These are phyloP conservation scores for Mollisia scopiformis DNA, from an alignment of 2,329 filamentous ascomycete species.

Conservation along the genomic window DNA sequence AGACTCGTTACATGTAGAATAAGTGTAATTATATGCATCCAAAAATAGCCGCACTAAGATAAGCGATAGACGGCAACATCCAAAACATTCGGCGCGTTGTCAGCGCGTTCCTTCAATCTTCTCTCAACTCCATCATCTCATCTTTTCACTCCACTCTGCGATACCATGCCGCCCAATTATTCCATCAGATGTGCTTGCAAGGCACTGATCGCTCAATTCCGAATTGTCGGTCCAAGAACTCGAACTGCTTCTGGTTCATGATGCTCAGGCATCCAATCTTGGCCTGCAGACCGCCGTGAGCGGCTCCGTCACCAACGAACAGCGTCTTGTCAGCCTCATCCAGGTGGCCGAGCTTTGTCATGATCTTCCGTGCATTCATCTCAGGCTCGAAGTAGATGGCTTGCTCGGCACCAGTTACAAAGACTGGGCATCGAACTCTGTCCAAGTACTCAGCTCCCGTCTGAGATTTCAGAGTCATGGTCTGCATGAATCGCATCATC, in stretches of 20 bases:
- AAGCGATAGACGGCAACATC: neutral
- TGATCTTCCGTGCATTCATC: constrained; percentile 20
- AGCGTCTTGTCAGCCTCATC: constrained; percentile 25
- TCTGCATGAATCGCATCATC: constrained; percentile 23
- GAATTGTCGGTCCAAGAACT: constrained; percentile 18
- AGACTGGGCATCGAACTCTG: constrained; percentile 26
- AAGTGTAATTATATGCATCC: neutral
- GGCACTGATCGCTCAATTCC: constrained; percentile 13
- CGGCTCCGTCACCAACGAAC: constrained; percentile 27
- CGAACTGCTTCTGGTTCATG: constrained; percentile 14
- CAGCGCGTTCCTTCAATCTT: neutral
- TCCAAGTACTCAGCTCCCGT: constrained; percentile 22
- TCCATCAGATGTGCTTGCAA: constrained; percentile 15
- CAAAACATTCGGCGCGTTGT: neutral
- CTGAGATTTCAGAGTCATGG: constrained; percentile 12
- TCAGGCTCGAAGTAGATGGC: constrained; percentile 23
- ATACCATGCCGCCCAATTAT: neutral
- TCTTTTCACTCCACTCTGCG: neutral
- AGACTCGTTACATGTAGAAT: neutral
- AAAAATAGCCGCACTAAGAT: neutral
- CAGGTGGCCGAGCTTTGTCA: constrained; percentile 15
- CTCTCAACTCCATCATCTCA: neutral
- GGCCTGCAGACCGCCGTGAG: constrained; percentile 31
- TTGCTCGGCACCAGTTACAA: constrained; percentile 30
- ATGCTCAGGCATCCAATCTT: constrained; percentile 26